Evolutionary conservation across 805 yeast species (phyloP), one percentile per base, ranked within the genome.

Genomic region (Huiozyma sinensis): DNA sequence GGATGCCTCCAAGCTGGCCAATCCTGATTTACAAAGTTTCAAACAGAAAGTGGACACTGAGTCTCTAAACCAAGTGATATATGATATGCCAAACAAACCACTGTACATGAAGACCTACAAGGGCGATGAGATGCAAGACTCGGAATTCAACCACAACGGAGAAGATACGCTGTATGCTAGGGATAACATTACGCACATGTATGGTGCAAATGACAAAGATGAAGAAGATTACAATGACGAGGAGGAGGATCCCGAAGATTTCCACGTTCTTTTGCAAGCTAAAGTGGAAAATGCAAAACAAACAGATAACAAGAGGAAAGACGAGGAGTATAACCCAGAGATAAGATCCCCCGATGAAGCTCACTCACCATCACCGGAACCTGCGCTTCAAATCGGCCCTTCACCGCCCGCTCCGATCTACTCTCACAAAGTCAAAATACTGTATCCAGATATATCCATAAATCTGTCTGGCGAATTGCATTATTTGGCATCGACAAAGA

Each of bases 51-150:
- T 84, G 8, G 75, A 82, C 42, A 76, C 75, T 46, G 83, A 83
- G 58, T 75, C 81, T 32, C 76, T 84, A 44, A 70, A 77, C 29
- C 79, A 82, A 44, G 72, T 83, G 12, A 83, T 88, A 10, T 64
- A 88, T 41, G 79, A 79, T 37, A 71, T 63, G 27, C 76, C 74
- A 33, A 73, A 69, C 35, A 76, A 70, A 31, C 87, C 87, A 12
- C 72, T 79, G 38, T 76, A 85, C 50, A 71, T 86, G 51, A 72
- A 87, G 54, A 85, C 95, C 3, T 95, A 87, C 59, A 84, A 83
- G 60, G 95, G 96, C 28, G 95, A 88, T 48, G 89, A 83, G 56
- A 60, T 83, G n/a, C 71, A 85, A 6, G 94, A 83, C 44, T 67
- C 62, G 36, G 75, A 70, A 27, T 75, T 70, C 40, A 60, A 58